Evolutionary conservation across 2,329 filamentous ascomycete species (phyloP), one percentile per base, ranked within the genome.

Genomic region (Cryphonectria japonica): DNA sequence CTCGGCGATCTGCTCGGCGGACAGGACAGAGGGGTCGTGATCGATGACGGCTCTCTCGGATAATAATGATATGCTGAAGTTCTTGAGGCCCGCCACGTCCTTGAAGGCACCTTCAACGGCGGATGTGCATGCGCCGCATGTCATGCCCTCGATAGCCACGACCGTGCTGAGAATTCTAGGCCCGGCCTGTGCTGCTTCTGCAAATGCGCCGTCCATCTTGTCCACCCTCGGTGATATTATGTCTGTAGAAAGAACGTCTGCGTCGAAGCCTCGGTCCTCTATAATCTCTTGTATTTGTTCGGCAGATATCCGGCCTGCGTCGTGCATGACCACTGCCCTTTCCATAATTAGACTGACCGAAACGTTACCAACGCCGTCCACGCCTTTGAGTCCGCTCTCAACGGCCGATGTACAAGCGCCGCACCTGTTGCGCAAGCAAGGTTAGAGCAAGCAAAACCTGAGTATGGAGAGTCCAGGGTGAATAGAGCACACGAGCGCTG

Each of bases 391-490:
- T 75, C 93, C 96, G 72, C 92, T 89, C 85, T 98, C 95, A 76
- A 99, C 92, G n/a, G 96, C 92, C 61, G 95, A 97, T 39, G 95
- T 98, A 80, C 96, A 99, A 76, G 95, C 92, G 78, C 95, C 95
- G 83, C 96, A 99, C 74, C 87, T 89, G 86, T 88, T 85, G 87
- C 52, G 41, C 59, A 34, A 37, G 34, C 66, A 41, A 13, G 52
- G 76, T 84, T 73, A 83, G 80, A 54, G 29, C 26, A 65, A 52
- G 63, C 41, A 29, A 22, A 22, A 22, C 13, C 39, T 9, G 29
- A 69, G 19, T 11, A 54, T 70, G 39, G 66, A 39, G 57, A 69
- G 46, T 66, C 34, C 11, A 9, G 29, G 54, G 14, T 39, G 37
- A 14, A 34, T n/a, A 59, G 7, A 57, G 57, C n/a, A 34, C 14